Base-by-base conservation (phyloP, 768 basidiomycete species). In the Boletus eberwhitei region DNA sequence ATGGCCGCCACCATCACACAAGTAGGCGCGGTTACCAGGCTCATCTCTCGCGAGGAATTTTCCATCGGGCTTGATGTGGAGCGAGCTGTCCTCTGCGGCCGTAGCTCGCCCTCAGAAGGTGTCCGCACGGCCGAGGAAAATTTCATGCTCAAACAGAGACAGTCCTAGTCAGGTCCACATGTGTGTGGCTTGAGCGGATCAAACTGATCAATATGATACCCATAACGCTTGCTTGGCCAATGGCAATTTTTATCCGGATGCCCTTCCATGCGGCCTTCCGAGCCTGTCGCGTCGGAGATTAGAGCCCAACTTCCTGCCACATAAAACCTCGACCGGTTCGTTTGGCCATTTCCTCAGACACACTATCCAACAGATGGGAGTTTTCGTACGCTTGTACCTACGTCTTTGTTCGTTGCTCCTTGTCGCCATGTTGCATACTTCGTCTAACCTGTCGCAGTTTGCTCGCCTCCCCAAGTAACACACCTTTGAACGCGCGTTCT, bases 351-450 rank as follows among this genome's bases (percentile, higher is more conserved):
- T 46, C 58, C 51, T 53, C 68, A 65, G 55, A 59, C 53, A 52
- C 59, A 36, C 52, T 65, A 60, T 65, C 68, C 68, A 70, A 68
- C 67, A 70, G 66, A 68, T 68, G 67, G 68, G 68, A 68, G 52
- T 60, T 61, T 68, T 65, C 54, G 65, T 55, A 45, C 68, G 63
- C 63, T 51, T 59, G 22, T 68, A 70, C 61, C 53, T 57, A 54
- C 63, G 61, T 39, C 66, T 65, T 57, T 57, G 67, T 68, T 51
- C 55, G 67, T 70, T 12, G 7, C 12, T 44, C 39, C 44, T 37
- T 43, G 8, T 47, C 13, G 8, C 19, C 21, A 44, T 53, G 40
- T 31, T 12, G 26, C 45, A n/a, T 29, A 36, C 1, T 32, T 8
- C 17, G 3, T 48, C 63, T 65, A 14, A 68, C 56, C 14, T 21